phyloP scores from a whole-genome alignment of 2,329 filamentous ascomycete species.

The Phialophora macrospora region DNA sequence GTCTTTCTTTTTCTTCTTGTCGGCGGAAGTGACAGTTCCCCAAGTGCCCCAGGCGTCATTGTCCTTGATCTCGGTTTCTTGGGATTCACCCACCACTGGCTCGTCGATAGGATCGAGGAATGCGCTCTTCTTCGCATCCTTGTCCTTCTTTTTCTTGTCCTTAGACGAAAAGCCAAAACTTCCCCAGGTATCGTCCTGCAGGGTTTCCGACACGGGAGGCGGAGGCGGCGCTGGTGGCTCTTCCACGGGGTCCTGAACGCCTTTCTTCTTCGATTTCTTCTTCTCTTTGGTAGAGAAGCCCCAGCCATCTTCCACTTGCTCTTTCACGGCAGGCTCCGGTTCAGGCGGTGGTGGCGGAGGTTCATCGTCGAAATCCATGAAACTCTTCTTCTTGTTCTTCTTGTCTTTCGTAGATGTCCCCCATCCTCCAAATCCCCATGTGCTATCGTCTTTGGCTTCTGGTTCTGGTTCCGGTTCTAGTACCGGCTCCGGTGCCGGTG shows the following conservation, averaged over 20 bases:
- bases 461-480: conserved; percentile 37
- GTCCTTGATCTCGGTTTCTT: conserved; percentile 49
- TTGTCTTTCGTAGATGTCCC: conserved; percentile 47
- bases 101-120: conserved; percentile 7
- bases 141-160: conserved; percentile 55
- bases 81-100: background rate
- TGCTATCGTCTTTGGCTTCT: conserved; percentile 42
- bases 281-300: conserved; percentile 41
- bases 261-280: conserved; percentile 49
- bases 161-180: conserved; percentile 45
- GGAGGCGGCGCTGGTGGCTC: conserved; percentile 37
- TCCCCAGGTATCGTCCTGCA: conserved; percentile 47
- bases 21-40: conserved; percentile 52
- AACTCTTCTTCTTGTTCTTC: conserved; percentile 46
- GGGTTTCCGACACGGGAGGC: conserved; percentile 44
- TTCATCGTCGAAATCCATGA: conserved; percentile 25
- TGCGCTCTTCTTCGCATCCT: conserved; percentile 48
- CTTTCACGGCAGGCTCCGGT: conserved; percentile 41
- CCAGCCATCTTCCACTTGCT: conserved; percentile 41
- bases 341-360: conserved; percentile 27
- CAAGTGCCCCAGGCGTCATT: conserved; percentile 54
- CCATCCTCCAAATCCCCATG: conserved; percentile 42
- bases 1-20: conserved; percentile 51
- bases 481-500: conserved; percentile 7
- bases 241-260: conserved; percentile 50